These are phyloP conservation scores for Nothophytophthora sp. DNA, from an alignment of 352 stramenopile genomes.

Conservation along the genomic window DNA sequence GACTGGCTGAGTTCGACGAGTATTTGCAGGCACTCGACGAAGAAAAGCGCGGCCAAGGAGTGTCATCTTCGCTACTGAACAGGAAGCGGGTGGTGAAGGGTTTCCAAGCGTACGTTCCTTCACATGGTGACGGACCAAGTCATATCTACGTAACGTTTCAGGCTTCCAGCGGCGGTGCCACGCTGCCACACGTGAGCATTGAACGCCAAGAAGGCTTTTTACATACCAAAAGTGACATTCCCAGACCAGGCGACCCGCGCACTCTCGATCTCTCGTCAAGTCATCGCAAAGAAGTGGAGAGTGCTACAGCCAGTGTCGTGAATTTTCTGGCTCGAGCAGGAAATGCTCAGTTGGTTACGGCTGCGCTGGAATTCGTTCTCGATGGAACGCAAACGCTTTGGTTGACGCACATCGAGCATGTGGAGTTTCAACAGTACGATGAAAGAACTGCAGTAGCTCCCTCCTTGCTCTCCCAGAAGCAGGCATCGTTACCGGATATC, in stretches of 20 bases:
- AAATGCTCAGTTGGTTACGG: slow-evolving; percentile 15
- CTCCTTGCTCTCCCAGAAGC: slow-evolving; percentile 10
- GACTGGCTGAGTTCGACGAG: slow-evolving; percentile 20
- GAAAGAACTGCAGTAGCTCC: not conserved
- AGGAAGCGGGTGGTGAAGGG: slow-evolving; percentile 18
- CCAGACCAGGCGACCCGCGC: not conserved
- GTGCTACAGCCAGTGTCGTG: slow-evolving; percentile 17
- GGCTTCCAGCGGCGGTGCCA: slow-evolving; percentile 3
- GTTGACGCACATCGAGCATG: slow-evolving; percentile 35
- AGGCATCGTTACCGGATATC: slow-evolving; percentile 51
- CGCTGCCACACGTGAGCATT: slow-evolving; percentile 20
- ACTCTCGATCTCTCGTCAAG: slow-evolving; percentile 1
- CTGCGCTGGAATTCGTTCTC: slow-evolving; percentile 37
- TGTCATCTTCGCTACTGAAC: not conserved
- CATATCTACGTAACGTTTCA: slow-evolving; percentile 22
- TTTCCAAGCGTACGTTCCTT: slow-evolving; percentile 23
- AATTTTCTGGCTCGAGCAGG: slow-evolving; percentile 21
- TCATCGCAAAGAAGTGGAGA: slow-evolving; percentile 31
- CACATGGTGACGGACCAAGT: slow-evolving; percentile 5
- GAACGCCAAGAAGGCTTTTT: slow-evolving; percentile 14
- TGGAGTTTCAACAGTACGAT: slow-evolving; percentile 8
- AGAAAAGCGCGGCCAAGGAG: not conserved
- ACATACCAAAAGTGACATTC: not conserved
- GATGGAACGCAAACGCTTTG: slow-evolving; percentile 35
- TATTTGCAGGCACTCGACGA: slow-evolving; percentile 13